phyloP scores from a whole-genome alignment of 768 basidiomycete species.

The Naganishia friedmannii region DNA sequence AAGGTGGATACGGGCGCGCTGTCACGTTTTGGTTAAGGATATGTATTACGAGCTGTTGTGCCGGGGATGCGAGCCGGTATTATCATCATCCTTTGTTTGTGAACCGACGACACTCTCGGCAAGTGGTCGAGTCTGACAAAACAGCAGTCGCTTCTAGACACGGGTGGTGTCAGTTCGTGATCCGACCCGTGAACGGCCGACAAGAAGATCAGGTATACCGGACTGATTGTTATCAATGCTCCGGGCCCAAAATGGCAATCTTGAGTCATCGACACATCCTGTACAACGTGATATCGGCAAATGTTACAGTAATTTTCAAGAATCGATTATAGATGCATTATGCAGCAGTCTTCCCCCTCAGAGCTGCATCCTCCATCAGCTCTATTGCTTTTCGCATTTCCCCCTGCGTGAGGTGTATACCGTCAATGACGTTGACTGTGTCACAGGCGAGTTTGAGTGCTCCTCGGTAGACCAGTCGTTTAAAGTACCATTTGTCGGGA shows the following conservation, averaged over 20 bases:
- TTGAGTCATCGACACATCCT: background rate
- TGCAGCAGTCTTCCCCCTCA: constrained; percentile 12
- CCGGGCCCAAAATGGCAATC: background rate
- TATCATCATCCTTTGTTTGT: background rate
- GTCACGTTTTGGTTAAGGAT: constrained; percentile 29
- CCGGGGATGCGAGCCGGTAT: background rate
- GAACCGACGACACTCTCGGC: background rate
- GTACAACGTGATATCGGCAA: background rate
- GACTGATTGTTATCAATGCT: no score
- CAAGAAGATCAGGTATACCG: no score
- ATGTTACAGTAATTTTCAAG: background rate
- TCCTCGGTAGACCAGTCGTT: constrained; percentile 83
- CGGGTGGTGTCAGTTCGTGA: no score
- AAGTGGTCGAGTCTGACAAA: no score
- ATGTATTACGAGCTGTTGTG: background rate
- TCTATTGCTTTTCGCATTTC: constrained; percentile 78
- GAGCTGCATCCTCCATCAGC: constrained; percentile 51
- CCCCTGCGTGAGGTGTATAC: constrained; percentile 74
- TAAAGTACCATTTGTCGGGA: constrained; percentile 82
- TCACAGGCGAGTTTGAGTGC: constrained; percentile 74
- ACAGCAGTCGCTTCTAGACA: no score
- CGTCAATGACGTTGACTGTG: constrained; percentile 72
- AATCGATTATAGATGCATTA: background rate
- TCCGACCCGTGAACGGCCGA: no score
- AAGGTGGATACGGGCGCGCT: constrained; percentile 32